phyloP scores from a whole-genome alignment of 768 basidiomycete species.

The Mycena vulgaris region DNA sequence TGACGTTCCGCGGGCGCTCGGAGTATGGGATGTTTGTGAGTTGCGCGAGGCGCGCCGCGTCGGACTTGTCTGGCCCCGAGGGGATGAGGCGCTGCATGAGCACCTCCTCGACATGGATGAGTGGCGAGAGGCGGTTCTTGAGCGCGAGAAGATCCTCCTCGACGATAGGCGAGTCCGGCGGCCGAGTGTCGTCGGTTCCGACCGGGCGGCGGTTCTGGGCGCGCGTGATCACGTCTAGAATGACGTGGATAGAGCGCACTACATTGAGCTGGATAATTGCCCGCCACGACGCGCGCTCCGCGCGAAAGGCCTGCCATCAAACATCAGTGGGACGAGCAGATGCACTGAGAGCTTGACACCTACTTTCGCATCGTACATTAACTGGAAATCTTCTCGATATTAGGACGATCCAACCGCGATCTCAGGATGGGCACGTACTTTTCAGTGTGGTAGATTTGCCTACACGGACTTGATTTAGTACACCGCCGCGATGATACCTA shows the following conservation, averaged over 20 bases:
- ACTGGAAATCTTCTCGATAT: slow-evolving; percentile 67
- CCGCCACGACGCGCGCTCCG: slow-evolving; percentile 76
- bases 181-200: slow-evolving; percentile 18
- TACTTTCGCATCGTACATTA: slow-evolving; percentile 75
- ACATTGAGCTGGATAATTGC: slow-evolving; percentile 80
- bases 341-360: slow-evolving; percentile 24
- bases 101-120: slow-evolving; percentile 73
- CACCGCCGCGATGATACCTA: slow-evolving; percentile 3
- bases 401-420: slow-evolving; percentile 7
- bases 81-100: slow-evolving; percentile 73
- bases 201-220: slow-evolving; percentile 39
- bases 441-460: slow-evolving; percentile 88
- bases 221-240: slow-evolving; percentile 68
- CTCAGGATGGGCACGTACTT: slow-evolving; percentile 62
- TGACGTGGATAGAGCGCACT: slow-evolving; percentile 75
- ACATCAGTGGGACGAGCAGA: neutral
- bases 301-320: slow-evolving; percentile 63
- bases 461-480: slow-evolving; percentile 43
- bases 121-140: slow-evolving; percentile 72
- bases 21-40: slow-evolving; percentile 40
- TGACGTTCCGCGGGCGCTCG: slow-evolving; percentile 44
- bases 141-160: slow-evolving; percentile 59
- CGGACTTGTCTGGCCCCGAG: slow-evolving; percentile 52
- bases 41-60: slow-evolving; percentile 45
- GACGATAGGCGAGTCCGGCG: slow-evolving; percentile 39